These are phyloP conservation scores for Aspergillus oerlinghausenensis DNA, from an alignment of 2,329 filamentous ascomycete genomes.

Conservation along the genomic window DNA sequence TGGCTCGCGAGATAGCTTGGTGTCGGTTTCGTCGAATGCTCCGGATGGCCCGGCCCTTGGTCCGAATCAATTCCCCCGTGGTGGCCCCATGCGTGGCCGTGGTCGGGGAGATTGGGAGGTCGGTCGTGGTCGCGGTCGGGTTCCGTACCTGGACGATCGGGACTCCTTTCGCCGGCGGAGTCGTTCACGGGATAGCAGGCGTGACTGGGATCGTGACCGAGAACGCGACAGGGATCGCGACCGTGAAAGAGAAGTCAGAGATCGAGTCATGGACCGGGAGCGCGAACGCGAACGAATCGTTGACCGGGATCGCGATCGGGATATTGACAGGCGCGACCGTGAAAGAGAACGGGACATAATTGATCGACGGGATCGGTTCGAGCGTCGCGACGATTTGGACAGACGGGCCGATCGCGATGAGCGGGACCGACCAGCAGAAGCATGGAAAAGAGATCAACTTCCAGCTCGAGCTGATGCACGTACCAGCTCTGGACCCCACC, in stretches of 20 bases:
- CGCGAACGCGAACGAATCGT: conserved; percentile 26
- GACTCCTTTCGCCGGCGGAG: conserved; percentile 41
- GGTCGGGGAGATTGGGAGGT: conserved; percentile 42
- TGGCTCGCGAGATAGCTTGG: conserved; percentile 41
- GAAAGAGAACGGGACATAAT: conserved; percentile 18
- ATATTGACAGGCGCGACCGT: conserved; percentile 29
- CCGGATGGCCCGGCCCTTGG: conserved; percentile 34
- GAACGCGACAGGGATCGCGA: conserved; percentile 35
- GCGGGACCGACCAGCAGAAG: conserved; percentile 28
- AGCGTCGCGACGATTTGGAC: conserved; percentile 28
- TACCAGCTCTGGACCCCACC: conserved; percentile 13
- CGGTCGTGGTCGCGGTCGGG: conserved; percentile 40
- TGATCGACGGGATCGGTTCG: conserved; percentile 26
- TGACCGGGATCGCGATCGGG: conserved; percentile 28
- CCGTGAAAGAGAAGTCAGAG: conserved; percentile 28
- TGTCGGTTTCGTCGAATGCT: conserved; percentile 32
- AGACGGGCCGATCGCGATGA: conserved; percentile 28
- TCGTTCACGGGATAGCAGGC: conserved; percentile 41
- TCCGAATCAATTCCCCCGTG: conserved; percentile 30
- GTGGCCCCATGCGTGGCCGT: conserved; percentile 38
- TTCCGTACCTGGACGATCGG: conserved; percentile 37
- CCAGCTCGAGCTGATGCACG: conserved; percentile 29
- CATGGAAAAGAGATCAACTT: conserved; percentile 39
- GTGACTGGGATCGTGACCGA: conserved; percentile 36
- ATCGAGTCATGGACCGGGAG: conserved; percentile 30